Percentiles rank a stretch among this genome's conserved stretches.
phyloP scores from a whole-genome alignment of 2,329 filamentous ascomycete species.

The Zalaria sp. region DNA sequence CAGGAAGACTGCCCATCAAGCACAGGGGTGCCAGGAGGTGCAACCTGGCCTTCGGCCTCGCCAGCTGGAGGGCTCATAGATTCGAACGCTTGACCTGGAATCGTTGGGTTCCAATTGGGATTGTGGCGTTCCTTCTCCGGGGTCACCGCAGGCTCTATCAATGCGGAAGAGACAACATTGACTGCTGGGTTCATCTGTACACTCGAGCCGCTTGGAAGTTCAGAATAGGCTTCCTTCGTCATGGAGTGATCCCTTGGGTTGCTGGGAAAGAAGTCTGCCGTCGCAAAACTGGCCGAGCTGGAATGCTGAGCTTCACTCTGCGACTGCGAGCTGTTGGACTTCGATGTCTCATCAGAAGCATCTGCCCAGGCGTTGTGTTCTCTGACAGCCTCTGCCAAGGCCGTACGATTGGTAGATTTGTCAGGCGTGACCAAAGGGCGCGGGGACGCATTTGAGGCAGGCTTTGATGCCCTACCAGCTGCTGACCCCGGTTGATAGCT shows the following conservation, averaged over 20 bases:
- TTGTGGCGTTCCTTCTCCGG: conserved; percentile 10
- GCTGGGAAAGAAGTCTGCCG: conserved; percentile 24
- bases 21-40: neutral
- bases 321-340: conserved; percentile 2
- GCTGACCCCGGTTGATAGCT: conserved; percentile 18
- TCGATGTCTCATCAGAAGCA: conserved; percentile 1
- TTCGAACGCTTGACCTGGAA: conserved; percentile 7
- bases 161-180: neutral
- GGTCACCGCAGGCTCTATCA: conserved; percentile 6
- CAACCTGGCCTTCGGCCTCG: neutral
- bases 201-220: conserved; percentile 1
- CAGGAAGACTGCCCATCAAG: too few relatives aligned
- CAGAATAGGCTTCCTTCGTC: conserved; percentile 15
- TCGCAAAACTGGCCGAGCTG: conserved; percentile 22
- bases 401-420: conserved; percentile 20
- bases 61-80: conserved; percentile 1
- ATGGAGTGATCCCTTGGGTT: conserved; percentile 22
- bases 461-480: conserved; percentile 4
- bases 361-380: conserved; percentile 5
- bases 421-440: conserved; percentile 5
- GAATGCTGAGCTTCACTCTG: conserved; percentile 8
- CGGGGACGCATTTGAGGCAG: conserved; percentile 1
- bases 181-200: neutral
- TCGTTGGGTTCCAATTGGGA: conserved; percentile 9
- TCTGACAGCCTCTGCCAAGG: conserved; percentile 5